Percentiles rank a stretch among this genome's conserved stretches.
Conservation (phyloP, 345 rosid species). For the Hibiscus trionum region DNA sequence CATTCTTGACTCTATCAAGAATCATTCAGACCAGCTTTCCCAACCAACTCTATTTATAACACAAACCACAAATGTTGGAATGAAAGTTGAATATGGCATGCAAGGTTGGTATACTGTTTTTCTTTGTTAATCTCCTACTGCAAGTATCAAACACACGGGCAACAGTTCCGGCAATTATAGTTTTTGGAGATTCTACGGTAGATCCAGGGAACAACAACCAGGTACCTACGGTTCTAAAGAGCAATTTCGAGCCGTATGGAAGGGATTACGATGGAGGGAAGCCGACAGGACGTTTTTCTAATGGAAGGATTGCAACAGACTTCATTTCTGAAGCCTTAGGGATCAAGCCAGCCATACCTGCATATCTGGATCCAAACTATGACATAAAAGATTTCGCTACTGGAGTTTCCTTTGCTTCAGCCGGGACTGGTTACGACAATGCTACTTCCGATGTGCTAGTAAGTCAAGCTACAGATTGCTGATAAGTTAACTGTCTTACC, state of each 20-base stretch:
- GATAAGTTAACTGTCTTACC: conserved; percentile 11
- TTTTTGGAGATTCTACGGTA: conserved; percentile 20
- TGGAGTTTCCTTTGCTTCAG: conserved; percentile 49
- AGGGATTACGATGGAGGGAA: conserved; percentile 49
- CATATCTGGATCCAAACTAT: conserved; percentile 63
- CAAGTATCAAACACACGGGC: conserved; percentile 25
- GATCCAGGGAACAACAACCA: conserved; percentile 89
- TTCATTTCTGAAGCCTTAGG: conserved; percentile 77
- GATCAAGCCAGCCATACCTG: conserved; percentile 58
- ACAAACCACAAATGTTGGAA: neutral
- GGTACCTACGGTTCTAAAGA: conserved; percentile 52
- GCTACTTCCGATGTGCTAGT: conserved; percentile 66
- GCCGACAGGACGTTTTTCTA: conserved; percentile 77
- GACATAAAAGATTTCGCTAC: conserved; percentile 57
- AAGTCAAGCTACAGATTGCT: conserved; percentile 25
- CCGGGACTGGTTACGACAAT: conserved; percentile 48
- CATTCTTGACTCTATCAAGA: conserved; percentile 5
- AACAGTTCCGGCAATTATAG: conserved; percentile 54
- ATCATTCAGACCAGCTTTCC: conserved; percentile 29
- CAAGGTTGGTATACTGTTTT: conserved; percentile 11
- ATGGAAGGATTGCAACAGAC: conserved; percentile 67
- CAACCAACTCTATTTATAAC: conserved; percentile 17
- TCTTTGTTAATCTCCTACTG: conserved; percentile 25
- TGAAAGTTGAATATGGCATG: conserved; percentile 25
- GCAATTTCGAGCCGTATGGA: conserved; percentile 76